Conservation (phyloP, 2,329 filamentous ascomycete genomes). For the Rutstroemia sydowiana region DNA sequence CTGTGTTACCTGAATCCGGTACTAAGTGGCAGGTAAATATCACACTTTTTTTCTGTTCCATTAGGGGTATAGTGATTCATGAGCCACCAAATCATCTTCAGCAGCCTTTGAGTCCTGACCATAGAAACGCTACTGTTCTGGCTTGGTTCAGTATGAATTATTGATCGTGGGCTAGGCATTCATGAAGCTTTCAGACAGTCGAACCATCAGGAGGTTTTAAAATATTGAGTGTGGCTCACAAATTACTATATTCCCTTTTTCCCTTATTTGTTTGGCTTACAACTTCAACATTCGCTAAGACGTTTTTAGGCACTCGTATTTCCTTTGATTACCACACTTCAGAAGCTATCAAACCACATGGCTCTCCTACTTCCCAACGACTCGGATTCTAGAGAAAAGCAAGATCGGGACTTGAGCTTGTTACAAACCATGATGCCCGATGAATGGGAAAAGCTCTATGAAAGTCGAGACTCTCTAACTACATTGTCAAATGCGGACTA, state of each 20-base stretch:
- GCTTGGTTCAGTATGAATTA: no score
- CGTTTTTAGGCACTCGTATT: slow-evolving; percentile 70
- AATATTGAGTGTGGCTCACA: no score
- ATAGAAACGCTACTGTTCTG: no score
- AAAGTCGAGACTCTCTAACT: slow-evolving; percentile 67
- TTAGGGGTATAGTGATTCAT: no score
- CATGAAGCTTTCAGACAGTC: no score
- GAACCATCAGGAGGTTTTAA: no score
- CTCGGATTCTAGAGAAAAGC: slow-evolving; percentile 61
- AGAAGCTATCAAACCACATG: slow-evolving; percentile 90
- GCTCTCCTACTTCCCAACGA: slow-evolving; percentile 69
- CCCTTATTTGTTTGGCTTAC: no score
- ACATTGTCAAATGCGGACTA: slow-evolving; percentile 82
- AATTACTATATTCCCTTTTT: no score
- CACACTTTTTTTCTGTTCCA: background rate
- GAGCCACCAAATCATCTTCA: no score
- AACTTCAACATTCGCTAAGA: no score
- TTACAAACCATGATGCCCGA: slow-evolving; percentile 70
- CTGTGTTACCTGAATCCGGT: slow-evolving; percentile 39
- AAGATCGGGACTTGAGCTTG: slow-evolving; percentile 67
- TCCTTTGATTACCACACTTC: slow-evolving; percentile 71
- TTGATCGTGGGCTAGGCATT: no score
- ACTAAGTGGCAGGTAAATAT: slow-evolving; percentile 41
- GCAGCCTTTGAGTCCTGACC: no score
- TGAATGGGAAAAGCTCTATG: slow-evolving; percentile 66